Base-by-base conservation (phyloP, 352 stramenopile species). In the Phytophthora vignae region DNA sequence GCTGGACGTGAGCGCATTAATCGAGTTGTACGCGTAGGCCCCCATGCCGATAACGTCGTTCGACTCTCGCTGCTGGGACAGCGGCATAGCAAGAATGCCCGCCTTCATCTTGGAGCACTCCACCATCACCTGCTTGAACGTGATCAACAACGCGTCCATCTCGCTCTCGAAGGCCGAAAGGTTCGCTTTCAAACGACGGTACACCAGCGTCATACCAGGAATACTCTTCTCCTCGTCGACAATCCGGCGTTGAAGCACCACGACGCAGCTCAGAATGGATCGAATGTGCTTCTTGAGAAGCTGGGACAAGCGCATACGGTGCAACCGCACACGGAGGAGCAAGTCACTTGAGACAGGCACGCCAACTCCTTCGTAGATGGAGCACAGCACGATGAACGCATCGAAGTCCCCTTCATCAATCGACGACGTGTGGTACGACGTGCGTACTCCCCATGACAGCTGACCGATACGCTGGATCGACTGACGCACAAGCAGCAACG, bases 351-450 rank as follows among this genome's bases (percentile, higher is more conserved):
- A 80, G 29, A 86, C 94, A 42, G 74, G 59, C 1, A 96, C 87
- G 2, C 84, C 83, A 25, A 83, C 78, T 22, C 69, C 73, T 55
- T 91, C 77, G 59, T 96, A 96, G 44, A 96, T 94, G n/a, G 87
- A 93, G 69, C 89, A 96, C 22, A 96, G 61, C 59, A 94, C 88
- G 31, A 93, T 90, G 61, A 92, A 96, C 21, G 87, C 89, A 42
- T 96, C 87, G 59, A 94, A 94, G 59, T 90, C 81, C n/a, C 85
- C 82, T 56, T 94, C 86, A 36, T 96, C 89, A 69, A 94, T 91
- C 10, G 85, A 89, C 10, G 86, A 90, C 46, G 89, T 96, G 67
- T 96, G 87, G 57, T 85, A 90, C n/a, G 89, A 94, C 5, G 89
- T 95, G 7, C 89, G 87, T 8, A 94, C 78, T 9, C 87, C 88